Base-by-base conservation (phyloP, 306 rosid genomes). In the Myrica gale region DNA sequence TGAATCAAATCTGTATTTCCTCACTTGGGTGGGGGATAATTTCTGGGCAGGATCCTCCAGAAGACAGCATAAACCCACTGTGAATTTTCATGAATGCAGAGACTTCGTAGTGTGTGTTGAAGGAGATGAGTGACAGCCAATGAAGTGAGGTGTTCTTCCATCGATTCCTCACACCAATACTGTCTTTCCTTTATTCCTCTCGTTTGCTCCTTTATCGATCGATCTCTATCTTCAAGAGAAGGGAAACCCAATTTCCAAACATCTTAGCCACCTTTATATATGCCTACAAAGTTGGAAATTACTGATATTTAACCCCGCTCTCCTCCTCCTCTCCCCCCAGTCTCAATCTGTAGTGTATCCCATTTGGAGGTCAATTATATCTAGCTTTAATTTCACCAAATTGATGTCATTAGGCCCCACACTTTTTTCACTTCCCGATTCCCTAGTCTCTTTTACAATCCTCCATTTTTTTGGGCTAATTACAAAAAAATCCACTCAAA, bases 1-100 rank as follows among this genome's bases (percentile, higher is more conserved):
- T 26, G 48, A 75, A 19, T 66, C 32, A 47, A 51, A 68, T 67
- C 37, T 69, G 19, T 47, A 57, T 71, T 42, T 78, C 8, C 92
- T 81, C 86, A 93, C 98, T 93, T 93, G 78, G 98, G 97, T 15
- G 97, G 98, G 69, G 98, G 98, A 82, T 93, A 93, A 85, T 91
- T 93, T 86, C 98, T 87, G 9, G 98, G 98, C n/a, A 93, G 87
- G 90, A 94, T 94, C 84, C 98, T 91, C 98, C 98, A 94, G 76
- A 94, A 94, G 71, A 94, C 98, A 0, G 98, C 98, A 85, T 94
- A 94, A 85, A 94, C 90, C 98, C 98, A 94, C 57, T 90, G 96
- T 69, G 97, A 91, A 79, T 91, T 90, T 74, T 91, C 92, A 81
- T 88, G 97, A 86, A 80, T 81, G 87, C 98, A 91, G 63, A 94